Conservation (phyloP, 2,329 filamentous ascomycete species). For the Trichophyton equinum region DNA sequence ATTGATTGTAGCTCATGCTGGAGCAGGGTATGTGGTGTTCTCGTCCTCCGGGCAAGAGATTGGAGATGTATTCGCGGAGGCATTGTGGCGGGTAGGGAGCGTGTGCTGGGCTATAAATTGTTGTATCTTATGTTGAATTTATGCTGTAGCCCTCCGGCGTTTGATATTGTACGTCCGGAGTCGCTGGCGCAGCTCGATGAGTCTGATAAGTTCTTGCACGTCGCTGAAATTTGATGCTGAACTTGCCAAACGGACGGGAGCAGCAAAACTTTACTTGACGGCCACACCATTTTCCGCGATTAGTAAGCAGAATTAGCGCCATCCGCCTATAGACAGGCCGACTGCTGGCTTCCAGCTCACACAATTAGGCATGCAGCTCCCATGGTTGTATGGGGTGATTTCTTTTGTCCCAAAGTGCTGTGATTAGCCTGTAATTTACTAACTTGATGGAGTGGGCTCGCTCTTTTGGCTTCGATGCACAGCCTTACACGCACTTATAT, state of each 20-base stretch:
- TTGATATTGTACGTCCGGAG: background rate
- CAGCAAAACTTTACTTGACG: background rate
- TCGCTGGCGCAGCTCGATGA: background rate
- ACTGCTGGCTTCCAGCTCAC: no score
- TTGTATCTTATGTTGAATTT: background rate
- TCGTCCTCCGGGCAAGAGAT: constrained; percentile 16
- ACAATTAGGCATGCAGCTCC: no score
- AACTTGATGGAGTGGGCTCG: no score
- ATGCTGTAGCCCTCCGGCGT: background rate
- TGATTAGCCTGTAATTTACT: no score
- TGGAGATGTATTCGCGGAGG: constrained; percentile 40
- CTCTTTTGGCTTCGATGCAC: no score
- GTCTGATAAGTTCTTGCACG: background rate
- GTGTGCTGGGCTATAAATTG: background rate
- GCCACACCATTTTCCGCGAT: background rate
- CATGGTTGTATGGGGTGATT: no score
- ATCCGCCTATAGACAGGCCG: no score
- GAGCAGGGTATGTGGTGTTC: constrained; percentile 18
- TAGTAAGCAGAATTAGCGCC: no score
- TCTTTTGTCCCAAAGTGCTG: no score
- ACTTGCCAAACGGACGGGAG: background rate
- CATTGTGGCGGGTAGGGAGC: constrained; percentile 30
- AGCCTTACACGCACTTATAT: background rate
- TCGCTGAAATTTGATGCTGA: background rate
- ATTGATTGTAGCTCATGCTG: constrained; percentile 20